These are phyloP conservation scores for Elongisporangium undulatum DNA, from an alignment of 352 stramenopile species.

Conservation along the genomic window DNA sequence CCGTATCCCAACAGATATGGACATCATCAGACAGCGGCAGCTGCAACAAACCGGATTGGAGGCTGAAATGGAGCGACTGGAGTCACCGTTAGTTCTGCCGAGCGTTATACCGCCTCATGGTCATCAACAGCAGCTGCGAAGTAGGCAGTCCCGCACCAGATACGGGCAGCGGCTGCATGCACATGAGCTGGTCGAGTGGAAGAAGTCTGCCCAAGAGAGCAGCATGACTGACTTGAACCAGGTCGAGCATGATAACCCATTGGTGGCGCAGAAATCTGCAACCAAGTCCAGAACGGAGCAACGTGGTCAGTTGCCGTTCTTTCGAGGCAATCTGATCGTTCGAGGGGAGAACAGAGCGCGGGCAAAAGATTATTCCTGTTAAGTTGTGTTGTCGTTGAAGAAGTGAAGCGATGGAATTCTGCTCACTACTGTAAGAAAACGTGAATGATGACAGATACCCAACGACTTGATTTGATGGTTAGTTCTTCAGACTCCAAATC, in stretches of 20 bases:
- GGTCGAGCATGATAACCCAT: neutral
- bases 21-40: slow-evolving; percentile 29
- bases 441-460: no score
- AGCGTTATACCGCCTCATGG: neutral
- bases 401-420: no score
- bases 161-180: neutral
- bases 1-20: slow-evolving; percentile 33
- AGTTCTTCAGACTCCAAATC: no score
- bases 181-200: slow-evolving; percentile 5
- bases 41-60: slow-evolving; percentile 17
- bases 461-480: no score
- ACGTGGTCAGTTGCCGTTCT: slow-evolving; percentile 54
- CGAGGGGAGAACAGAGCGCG: slow-evolving; percentile 40
- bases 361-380: slow-evolving; percentile 36
- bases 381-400: neutral
- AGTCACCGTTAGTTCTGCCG: slow-evolving; percentile 6
- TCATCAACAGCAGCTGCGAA: neutral
- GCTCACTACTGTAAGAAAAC: no score
- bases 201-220: neutral
- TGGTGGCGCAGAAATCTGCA: slow-evolving; percentile 8
- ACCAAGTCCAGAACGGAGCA: slow-evolving; percentile 18
- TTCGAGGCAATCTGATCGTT: slow-evolving; percentile 63
- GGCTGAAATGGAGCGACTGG: slow-evolving; percentile 17
- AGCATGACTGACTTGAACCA: slow-evolving; percentile 9
- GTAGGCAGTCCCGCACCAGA: neutral